Conservation (phyloP, 768 basidiomycete species). For the Amyloporia xantha region DNA sequence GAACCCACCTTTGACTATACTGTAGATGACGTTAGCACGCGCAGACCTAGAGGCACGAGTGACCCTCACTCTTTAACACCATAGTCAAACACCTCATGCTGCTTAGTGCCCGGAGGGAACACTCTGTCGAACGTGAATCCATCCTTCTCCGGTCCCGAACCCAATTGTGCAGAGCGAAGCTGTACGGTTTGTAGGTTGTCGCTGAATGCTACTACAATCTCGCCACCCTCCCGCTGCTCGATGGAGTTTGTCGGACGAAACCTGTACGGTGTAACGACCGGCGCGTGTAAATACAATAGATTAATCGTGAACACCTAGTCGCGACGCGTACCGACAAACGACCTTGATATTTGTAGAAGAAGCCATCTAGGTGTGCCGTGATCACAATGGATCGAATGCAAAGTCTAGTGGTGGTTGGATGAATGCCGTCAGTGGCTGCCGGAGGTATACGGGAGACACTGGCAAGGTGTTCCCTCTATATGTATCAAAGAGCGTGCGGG, state of each 20-base stretch:
- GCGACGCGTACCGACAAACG: conserved; percentile 81
- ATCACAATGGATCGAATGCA: conserved; percentile 12
- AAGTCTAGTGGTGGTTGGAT: conserved; percentile 4
- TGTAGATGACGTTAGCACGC: too few species aligned
- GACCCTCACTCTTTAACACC: conserved; percentile 86
- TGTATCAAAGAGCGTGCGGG: conserved; percentile 5
- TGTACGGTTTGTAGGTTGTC: conserved; percentile 81
- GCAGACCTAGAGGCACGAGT: too few species aligned
- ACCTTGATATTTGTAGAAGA: conserved; percentile 92
- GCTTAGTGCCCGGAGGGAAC: conserved; percentile 87
- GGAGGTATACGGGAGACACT: conserved; percentile 16
- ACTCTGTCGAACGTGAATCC: conserved; percentile 98
- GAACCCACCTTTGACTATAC: conserved; percentile 79
- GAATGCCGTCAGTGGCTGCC: conserved; percentile 4
- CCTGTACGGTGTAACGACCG: conserved; percentile 32
- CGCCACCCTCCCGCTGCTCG: conserved; percentile 81
- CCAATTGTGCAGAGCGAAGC: conserved; percentile 61
- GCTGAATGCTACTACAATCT: conserved; percentile 85
- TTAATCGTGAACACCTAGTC: conserved; percentile 1
- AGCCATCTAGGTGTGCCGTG: conserved; percentile 45
- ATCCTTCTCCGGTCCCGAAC: conserved; percentile 87
- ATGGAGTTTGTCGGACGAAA: conserved; percentile 95
- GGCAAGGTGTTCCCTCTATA: conserved; percentile 12
- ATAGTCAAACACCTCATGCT: conserved; percentile 95
- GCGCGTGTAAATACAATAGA: conserved; percentile 4